Base-by-base conservation (phyloP, 257 asterid species). In the Coffea canephora region DNA sequence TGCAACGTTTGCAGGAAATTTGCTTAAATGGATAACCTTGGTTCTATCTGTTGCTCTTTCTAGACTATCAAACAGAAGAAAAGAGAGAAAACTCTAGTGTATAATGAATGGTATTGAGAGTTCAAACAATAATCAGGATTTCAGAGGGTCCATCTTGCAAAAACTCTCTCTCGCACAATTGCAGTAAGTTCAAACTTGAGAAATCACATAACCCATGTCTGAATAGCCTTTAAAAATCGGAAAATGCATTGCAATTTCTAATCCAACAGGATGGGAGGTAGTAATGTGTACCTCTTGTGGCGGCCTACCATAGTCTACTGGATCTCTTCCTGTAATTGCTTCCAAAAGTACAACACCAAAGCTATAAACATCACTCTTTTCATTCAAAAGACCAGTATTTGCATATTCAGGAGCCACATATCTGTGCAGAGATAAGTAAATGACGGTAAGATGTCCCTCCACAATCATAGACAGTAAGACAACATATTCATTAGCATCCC, bases 381-480 rank as follows among this genome's bases (percentile, higher is more conserved):
- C 99, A 71, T 95, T 95, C 78, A 95, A 81, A 83, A 95, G 97
- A 54, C 98, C 99, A 5, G 94, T 89, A 84, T 94, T 95, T 67
- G 97, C 99, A 86, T 95, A 95, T 84, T 95, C 97, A 49, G 99
- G 99, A 84, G 99, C 99, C 84, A 95, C 99, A 74, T 95, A 95
- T 71, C 99, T 95, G 93, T 73, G 79, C 10, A 66, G 23, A 74
- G 72, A 49, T 75, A 52, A 79, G 68, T 54, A 49, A 73, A 57
- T 25, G 45, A 81, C 82, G 8, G 52, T 71, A 12, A 78, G 74
- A 59, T 52, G 36, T 74, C 54, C 71, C 69, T 25, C 69, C 19
- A 12, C 19, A 31, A 43, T 52, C 18, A 62, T 62, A 45, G 18
- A 62, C 27, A 25, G 45, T 27, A 49, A 67, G 73, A 68, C 11